Percentiles rank a stretch among this genome's conserved stretches.
Evolutionary conservation across 805 yeast genomes (phyloP).

Genomic region (Yamadazyma scolyti): DNA sequence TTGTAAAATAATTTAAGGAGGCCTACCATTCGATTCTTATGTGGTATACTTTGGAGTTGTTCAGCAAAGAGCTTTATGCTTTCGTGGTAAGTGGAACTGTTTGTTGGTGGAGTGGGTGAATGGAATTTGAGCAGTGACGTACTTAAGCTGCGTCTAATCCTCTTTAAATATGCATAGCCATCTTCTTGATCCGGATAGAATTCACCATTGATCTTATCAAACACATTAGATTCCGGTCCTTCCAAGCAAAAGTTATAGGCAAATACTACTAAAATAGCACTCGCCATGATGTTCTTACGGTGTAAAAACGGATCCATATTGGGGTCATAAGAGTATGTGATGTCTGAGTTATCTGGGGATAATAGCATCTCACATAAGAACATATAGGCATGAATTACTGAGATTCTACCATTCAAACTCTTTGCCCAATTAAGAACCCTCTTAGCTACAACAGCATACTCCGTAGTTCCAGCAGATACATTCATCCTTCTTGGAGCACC

Average conservation of each 20-base stretch:
- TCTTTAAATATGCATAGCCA: constrained; percentile 49
- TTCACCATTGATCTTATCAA: constrained; percentile 13
- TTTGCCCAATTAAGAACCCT: constrained; percentile 53
- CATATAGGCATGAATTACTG: constrained; percentile 59
- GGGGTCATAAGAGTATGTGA: constrained; percentile 45
- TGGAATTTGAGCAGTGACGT: constrained; percentile 38
- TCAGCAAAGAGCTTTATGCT: constrained; percentile 39
- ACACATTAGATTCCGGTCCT: constrained; percentile 43
- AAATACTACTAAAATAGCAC: constrained; percentile 47
- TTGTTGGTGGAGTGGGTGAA: constrained; percentile 9
- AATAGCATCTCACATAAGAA: constrained; percentile 61
- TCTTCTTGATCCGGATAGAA: constrained; percentile 17
- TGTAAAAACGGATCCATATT: constrained; percentile 45
- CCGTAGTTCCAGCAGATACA: constrained; percentile 52
- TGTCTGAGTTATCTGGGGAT: constrained; percentile 47
- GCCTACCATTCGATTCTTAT: constrained; percentile 53
- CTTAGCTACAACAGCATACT: constrained; percentile 45
- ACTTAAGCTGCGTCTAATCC: constrained; percentile 53
- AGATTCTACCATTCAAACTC: constrained; percentile 45
- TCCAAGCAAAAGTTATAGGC: constrained; percentile 44
- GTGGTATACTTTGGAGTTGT: constrained; percentile 33
- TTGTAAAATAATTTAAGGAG: constrained; percentile 44
- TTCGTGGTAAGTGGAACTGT: constrained; percentile 28
- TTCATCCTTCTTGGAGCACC: constrained; percentile 39
- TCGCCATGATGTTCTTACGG: constrained; percentile 39